Base-by-base conservation (phyloP, 2,329 filamentous ascomycete genomes). In the Hymenoscyphus fructigenus region DNA sequence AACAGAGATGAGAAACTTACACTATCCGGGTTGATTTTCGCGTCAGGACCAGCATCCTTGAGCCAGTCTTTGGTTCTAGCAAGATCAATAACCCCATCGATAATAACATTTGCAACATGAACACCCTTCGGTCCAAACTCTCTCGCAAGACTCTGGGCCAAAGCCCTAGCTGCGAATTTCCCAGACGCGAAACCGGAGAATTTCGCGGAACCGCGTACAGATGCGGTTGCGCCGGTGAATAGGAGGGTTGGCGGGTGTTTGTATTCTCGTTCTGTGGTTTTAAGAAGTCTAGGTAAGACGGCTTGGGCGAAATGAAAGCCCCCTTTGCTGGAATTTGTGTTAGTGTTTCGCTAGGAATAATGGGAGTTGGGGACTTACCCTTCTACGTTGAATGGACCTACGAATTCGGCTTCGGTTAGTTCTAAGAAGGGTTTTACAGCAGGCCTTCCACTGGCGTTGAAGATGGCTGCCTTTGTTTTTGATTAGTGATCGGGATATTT, bases 81-180 rank as follows among this genome's bases (percentile, higher is more conserved):
- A 62, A 91, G 93, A 76, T 96, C 90, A 76, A 97, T 96, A 1
- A 91, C 84, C 0, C 92, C 93, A 74, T 97, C 93, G 62, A 96
- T 88, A 66, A 96, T 87, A 5, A 89, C 87, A 78, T 96, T 91
- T 0, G 89, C 86, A 0, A 96, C 89, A 76, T 97, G 93, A 1
- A 97, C 85, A 2, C 93, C 93, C 76, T 91, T 82, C 0, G 93
- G 92, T 0, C 90, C 91, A 76, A 95, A 97, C 76, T 97, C 93
- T 64, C 90, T 85, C 0, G 92, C 91, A 29, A 96, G 81, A 38
- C 86, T 90, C 77, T 94, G 91, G 0, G 85, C 83, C 60, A 96
- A 78, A 0, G 89, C 91, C 36, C 93, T 83, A 70, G 90, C 79
- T 3, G 91, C 92, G 75, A 92, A 96, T 76, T 96, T 96, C 32